Conservation (phyloP, 345 rosid genomes). For the Eucalyptus viminalis region DNA sequence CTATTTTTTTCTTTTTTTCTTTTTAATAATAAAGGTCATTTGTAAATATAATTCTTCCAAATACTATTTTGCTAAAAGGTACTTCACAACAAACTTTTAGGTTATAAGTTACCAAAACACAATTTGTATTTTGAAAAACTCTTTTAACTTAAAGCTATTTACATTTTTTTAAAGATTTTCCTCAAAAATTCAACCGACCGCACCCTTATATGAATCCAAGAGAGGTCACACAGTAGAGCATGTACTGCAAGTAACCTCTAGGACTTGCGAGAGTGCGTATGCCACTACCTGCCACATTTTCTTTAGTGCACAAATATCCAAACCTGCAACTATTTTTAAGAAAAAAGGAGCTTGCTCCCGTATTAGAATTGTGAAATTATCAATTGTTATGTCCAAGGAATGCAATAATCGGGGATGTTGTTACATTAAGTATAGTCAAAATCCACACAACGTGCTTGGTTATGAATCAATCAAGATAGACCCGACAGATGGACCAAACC, state of each 20-base stretch:
- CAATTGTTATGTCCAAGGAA: not conserved
- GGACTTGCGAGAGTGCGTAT: constrained; percentile 54
- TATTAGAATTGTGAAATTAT: not conserved
- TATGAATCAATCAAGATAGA: not conserved
- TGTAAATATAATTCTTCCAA: no score
- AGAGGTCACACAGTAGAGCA: constrained; percentile 28
- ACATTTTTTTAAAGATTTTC: no score
- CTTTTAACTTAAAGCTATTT: no score
- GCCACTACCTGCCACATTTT: constrained; percentile 43
- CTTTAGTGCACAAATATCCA: constrained; percentile 29
- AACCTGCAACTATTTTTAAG: constrained; percentile 3
- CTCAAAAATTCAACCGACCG: rapidly evolving
- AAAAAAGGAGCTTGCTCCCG: not conserved
- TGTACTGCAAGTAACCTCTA: constrained; percentile 39
- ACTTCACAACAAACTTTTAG: no score
- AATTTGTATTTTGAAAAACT: no score
- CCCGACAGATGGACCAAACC: not conserved
- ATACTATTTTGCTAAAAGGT: no score
- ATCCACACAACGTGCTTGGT: not conserved
- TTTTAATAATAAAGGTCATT: no score
- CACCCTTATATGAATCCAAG: constrained; percentile 5
- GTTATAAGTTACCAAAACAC: no score
- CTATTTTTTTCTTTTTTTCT: no score
- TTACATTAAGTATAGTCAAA: not conserved
- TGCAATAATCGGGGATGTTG: not conserved